Percentiles rank a stretch among this genome's conserved stretches.
phyloP scores from a whole-genome alignment of 1,284 basidiomycete genomes.

The Peniophora sp. region DNA sequence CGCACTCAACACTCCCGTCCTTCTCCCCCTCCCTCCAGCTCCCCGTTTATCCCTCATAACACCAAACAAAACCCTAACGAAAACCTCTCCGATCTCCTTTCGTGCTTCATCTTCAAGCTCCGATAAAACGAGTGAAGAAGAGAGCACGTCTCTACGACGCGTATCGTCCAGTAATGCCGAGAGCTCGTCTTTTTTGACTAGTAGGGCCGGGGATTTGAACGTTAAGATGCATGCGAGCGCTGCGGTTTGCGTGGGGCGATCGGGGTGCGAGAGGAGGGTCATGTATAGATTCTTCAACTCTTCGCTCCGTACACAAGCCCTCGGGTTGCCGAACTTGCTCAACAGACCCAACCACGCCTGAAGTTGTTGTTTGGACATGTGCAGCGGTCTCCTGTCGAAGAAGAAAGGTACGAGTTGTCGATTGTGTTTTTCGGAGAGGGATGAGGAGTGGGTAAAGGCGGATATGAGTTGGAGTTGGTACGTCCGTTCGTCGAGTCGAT shows the following conservation, averaged over 20 bases:
- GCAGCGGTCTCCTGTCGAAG: slow-evolving; percentile 44
- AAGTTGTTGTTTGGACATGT: slow-evolving; percentile 51
- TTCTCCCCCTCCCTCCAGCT: slow-evolving; percentile 44
- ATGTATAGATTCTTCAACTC: slow-evolving; percentile 66
- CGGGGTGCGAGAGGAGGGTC: slow-evolving; percentile 80
- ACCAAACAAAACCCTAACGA: slow-evolving; percentile 83
- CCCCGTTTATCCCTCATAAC: slow-evolving; percentile 80
- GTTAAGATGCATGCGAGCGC: slow-evolving; percentile 80
- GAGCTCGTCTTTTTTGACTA: slow-evolving; percentile 63
- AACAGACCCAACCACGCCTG: slow-evolving; percentile 80
- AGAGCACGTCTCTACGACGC: slow-evolving; percentile 84
- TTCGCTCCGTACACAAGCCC: slow-evolving; percentile 70
- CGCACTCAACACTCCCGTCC: slow-evolving; percentile 71
- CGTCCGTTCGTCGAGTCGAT: slow-evolving; percentile 66
- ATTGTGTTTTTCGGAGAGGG: no score
- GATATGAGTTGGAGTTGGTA: slow-evolving; percentile 80
- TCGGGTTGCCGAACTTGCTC: slow-evolving; percentile 87
- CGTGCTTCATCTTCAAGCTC: no score
- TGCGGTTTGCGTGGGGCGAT: slow-evolving; percentile 69
- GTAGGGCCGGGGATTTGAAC: slow-evolving; percentile 71
- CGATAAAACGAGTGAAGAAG: slow-evolving; percentile 13
- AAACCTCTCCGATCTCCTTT: slow-evolving; percentile 61
- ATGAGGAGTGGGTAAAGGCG: slow-evolving; percentile 59
- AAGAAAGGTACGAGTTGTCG: slow-evolving; percentile 85
- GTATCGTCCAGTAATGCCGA: slow-evolving; percentile 76